Base-by-base conservation (phyloP, 208 protist genomes). In the Tetramitus jugosus region DNA sequence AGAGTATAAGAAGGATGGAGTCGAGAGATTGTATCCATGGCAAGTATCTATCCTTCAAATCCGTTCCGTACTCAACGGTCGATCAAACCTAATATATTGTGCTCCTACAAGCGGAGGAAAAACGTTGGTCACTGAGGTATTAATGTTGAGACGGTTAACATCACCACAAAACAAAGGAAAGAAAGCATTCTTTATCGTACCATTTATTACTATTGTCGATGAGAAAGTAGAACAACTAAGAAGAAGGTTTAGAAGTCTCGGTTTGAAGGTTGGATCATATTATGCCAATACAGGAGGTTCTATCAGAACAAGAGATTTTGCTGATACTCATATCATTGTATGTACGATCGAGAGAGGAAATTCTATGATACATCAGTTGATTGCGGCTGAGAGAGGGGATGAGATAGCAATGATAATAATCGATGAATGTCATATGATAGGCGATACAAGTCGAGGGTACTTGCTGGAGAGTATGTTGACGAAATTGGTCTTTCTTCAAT, bases 161-260 rank as follows among this genome's bases (percentile, higher is more conserved):
- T 49, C n/a, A 29, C 29, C 2, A 43, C 35, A n/a, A 33, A 46
- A 56, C 4, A 20, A 61, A 80, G 42, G 8, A 74, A 74, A 69
- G 33, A 85, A 84, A 35, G 52, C 43, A 1, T 65, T 86, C 2
- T 84, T 84, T 52, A 79, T 91, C 13, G 33, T 92, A 29, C 89
- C 89, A 3, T 93, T 80, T 78, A 87, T 91, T 4, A 88, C 90
- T 0, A 69, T 97, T 0, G 91, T 91, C 0, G 87, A 94, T 74
- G 94, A 97, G 80, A 96, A 96, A 82, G 84, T 85, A 52, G 75
- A 78, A 53, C 82, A 84, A 60, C 29, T 62, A 7, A 26, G 4
- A 62, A 62, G 4, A 7, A 23, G 10, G 4, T 31, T 62, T 26
- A 46, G 31, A 2, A 8, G 7, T 61, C n/a, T 31, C 29, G 56